phyloP scores from a whole-genome alignment of 495 filamentous ascomycete species.

The Tuber aestivum region DNA sequence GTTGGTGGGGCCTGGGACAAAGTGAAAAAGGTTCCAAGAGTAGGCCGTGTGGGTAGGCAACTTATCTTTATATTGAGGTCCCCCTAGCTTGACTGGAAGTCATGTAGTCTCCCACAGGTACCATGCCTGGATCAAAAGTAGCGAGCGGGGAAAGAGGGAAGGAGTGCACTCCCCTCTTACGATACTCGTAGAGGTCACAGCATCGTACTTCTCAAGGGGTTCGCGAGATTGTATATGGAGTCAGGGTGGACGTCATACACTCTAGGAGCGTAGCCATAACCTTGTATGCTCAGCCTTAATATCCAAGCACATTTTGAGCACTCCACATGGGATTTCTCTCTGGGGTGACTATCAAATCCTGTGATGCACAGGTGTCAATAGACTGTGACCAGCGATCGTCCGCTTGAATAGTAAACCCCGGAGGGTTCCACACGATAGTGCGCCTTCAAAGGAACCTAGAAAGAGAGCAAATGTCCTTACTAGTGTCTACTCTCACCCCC shows the following conservation, averaged over 20 bases:
- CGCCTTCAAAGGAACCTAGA: neutral
- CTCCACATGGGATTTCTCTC: neutral
- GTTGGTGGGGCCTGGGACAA: too few species aligned
- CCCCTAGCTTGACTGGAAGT: neutral
- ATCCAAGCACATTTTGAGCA: neutral
- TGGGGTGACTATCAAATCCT: neutral
- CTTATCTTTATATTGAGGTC: neutral
- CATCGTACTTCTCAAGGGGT: neutral
- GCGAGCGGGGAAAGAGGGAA: neutral
- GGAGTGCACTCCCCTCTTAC: neutral
- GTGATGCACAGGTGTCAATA: neutral
- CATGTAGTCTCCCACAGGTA: neutral
- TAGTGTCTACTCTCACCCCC: neutral
- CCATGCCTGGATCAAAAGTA: neutral
- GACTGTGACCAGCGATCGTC: neutral
- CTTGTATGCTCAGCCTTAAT: neutral
- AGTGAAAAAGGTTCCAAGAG: too few species aligned
- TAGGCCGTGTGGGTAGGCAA: too few species aligned
- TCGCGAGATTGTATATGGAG: neutral
- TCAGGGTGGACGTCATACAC: neutral
- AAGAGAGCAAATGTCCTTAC: neutral
- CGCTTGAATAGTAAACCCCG: neutral
- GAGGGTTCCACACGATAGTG: neutral
- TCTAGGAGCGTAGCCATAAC: neutral
- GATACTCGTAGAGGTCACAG: neutral